phyloP scores from a whole-genome alignment of 495 filamentous ascomycete species.

The Penicillium antarcticum region DNA sequence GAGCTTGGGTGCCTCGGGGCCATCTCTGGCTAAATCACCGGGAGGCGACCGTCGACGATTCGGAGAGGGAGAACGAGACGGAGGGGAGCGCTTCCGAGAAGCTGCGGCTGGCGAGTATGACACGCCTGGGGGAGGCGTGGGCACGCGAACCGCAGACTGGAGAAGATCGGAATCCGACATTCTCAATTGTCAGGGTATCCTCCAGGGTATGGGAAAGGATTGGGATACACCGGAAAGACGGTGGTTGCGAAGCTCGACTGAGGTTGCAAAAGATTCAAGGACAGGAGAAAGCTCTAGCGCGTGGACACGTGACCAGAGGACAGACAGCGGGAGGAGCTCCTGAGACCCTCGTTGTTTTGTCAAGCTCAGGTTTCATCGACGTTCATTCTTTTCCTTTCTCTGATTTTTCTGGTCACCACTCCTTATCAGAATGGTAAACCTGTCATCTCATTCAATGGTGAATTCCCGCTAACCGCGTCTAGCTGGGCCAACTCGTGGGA shows the following conservation, averaged over 20 bases:
- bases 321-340: conserved; percentile 5
- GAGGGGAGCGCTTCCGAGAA: conserved; percentile 60
- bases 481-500: conserved; percentile 96
- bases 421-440: conserved; percentile 27
- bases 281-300: conserved; percentile 33
- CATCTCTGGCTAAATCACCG: conserved; percentile 33
- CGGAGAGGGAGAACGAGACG: conserved; percentile 62
- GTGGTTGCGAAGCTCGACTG: conserved; percentile 12
- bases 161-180: conserved; percentile 52
- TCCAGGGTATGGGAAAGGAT: not conserved
- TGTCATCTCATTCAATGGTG: not conserved
- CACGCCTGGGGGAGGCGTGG: conserved; percentile 59
- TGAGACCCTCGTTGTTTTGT: conserved; percentile 5
- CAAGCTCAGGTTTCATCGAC: conserved; percentile 3
- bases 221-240: conserved; percentile 9
- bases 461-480: conserved; percentile 6
- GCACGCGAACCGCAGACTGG: conserved; percentile 66
- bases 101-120: conserved; percentile 45
- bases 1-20: conserved; percentile 42
- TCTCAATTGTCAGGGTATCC: conserved; percentile 9
- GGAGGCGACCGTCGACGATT: conserved; percentile 59
- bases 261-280: conserved; percentile 6
- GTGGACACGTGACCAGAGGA: conserved; percentile 5
- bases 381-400: conserved; percentile 3
- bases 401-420: conserved; percentile 4